Evolutionary conservation across 148 eudicot genomes (phyloP), one percentile per base, ranked within the genome.

Genomic region (Amaranthus hypochondriacus): DNA sequence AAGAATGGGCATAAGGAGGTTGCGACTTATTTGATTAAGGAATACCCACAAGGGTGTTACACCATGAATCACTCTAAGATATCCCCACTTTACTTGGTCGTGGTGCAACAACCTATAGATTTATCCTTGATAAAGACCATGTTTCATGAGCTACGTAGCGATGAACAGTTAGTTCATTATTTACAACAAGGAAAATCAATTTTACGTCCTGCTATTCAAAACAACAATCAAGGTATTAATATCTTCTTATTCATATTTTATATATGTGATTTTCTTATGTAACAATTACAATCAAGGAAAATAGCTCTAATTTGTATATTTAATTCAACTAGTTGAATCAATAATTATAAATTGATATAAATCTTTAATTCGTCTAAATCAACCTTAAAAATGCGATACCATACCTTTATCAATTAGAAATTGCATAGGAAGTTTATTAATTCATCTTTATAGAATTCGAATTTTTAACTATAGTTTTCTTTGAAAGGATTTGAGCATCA

Each of bases 41-140:
- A 62, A 9, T 73, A 49, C 39, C 76, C 76, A 5, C 48, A 73
- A 62, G 76, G 76, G 4, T 73, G 68, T 9, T 73, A 62, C 46
- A 39, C 50, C 68, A 39, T 62, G 2, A 73, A 73, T 15, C 59
- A 44, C 3, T 13, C 9, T 6, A 54, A 39, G 6, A 8, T 21
- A n/a, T 50, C 76, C 28, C 76, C 76, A 7, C 28, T 73, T 28
- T 62, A 73, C 51, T 9, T 73, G 2, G 76, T 58, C 50, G 68
- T 43, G 50, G 68, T 42, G 39, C n/a, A 73, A 6, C 47, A 46
- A 12, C 48, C 18, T 0, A 4, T 14, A 14, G 39, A 28, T 28
- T 28, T 28, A 28, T 28, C 62, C 59, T 21, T 73, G 52, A 59
- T 73, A 28, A 46, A 73, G 9, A 3, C 1, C 12, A 73, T 73